Base-by-base conservation (phyloP, 306 rosid genomes). In the Fragaria ananassa region DNA sequence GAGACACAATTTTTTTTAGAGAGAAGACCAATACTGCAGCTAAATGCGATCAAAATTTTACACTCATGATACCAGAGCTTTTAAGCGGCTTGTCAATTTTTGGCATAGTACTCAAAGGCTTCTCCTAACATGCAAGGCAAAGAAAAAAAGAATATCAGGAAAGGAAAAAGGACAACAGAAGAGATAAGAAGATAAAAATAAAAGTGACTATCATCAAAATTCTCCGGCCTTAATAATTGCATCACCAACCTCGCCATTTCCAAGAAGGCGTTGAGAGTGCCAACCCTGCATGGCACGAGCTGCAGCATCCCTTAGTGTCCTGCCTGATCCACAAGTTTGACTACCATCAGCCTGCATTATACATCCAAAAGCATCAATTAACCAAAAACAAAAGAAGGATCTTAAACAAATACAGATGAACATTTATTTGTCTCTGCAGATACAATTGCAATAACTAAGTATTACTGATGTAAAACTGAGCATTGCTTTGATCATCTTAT, bases 231-330 rank as follows among this genome's bases (percentile, higher is more conserved):
- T 88, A 70, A 83, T 88, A 51, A 83, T 86, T 17, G 92, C 91
- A 75, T 90, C 92, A 63, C 89, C 84, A 69, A 86, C 92, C 87
- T 90, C 92, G 70, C 92, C 93, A 42, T 90, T 88, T 78, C 88
- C 89, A 58, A 86, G 86, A 80, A 85, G 92, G 70, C 91, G 92
- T 45, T 87, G 95, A 34, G 96, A 88, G 75, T 90, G 96, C 96
- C 96, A 88, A 82, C 96, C 96, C 71, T 87, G 96, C 96, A 90
- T 90, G 68, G 96, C 96, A 76, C 92, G 89, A 78, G 92, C 96
- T 68, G 96, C 96, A 71, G 96, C 89, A 85, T 88, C 89, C 84
- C 96, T 85, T n/a, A 91, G 83, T 58, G 96, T 87, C 83, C 96
- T 90, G 70, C 96, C 96, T 56, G 93, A 81, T 70, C 83, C 91